Conservation (phyloP, 768 basidiomycete genomes). For the Pisolithus marmoratus region DNA sequence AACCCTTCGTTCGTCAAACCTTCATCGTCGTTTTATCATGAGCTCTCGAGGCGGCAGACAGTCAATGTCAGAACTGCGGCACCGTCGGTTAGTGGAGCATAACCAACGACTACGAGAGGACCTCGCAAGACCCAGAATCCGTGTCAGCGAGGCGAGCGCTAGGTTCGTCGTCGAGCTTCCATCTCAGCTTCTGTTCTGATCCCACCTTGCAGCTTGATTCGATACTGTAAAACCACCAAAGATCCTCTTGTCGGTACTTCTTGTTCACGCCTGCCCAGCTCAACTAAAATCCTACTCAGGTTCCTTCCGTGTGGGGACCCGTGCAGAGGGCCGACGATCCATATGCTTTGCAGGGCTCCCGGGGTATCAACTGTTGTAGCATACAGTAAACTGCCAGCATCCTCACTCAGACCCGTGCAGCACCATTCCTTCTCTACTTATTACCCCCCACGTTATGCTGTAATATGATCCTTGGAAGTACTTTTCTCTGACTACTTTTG, state of each 20-base stretch:
- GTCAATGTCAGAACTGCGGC: constrained; percentile 78
- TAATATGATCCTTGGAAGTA: constrained; percentile 13
- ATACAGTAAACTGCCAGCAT: constrained; percentile 41
- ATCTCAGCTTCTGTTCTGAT: constrained; percentile 3
- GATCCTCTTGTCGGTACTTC: constrained; percentile 53
- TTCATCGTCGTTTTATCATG: constrained; percentile 32
- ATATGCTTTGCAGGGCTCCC: constrained; percentile 65
- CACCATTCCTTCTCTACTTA: neutral
- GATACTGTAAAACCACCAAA: constrained; percentile 67
- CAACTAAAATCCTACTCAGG: constrained; percentile 38
- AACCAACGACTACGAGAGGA: constrained; percentile 70
- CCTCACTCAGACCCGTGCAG: neutral
- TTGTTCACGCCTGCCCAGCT: constrained; percentile 4
- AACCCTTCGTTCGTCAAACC: neutral
- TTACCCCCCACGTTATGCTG: constrained; percentile 7
- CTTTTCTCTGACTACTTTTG: neutral
- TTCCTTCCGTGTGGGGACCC: constrained; percentile 96
- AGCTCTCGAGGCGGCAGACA: constrained; percentile 59
- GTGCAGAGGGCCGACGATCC: constrained; percentile 91
- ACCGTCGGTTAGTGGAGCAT: constrained; percentile 71
- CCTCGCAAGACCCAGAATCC: constrained; percentile 61
- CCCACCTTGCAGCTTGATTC: constrained; percentile 49
- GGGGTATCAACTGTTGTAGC: constrained; percentile 49
- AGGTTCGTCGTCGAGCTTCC: constrained; percentile 38
- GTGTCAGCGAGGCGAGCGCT: constrained; percentile 67